A percentile compares a stretch with the other conserved stretches of the same genome.
These are phyloP conservation scores for Kuraishia piskuri DNA, from an alignment of 805 yeast genomes.

Conservation along the genomic window DNA sequence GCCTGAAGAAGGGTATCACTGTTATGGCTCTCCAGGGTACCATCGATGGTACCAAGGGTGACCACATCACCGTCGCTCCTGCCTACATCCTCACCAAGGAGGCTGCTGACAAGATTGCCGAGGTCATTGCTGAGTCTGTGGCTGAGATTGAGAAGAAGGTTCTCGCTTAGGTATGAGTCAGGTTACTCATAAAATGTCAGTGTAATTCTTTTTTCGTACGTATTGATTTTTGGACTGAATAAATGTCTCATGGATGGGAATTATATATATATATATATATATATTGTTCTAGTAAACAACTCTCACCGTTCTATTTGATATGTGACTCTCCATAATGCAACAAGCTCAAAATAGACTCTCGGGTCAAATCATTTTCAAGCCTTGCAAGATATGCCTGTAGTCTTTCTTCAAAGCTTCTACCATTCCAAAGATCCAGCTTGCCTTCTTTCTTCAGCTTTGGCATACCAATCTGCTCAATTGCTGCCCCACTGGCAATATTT, in stretches of 20 bases:
- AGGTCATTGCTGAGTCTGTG: slow-evolving; percentile 30
- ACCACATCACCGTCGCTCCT: slow-evolving; percentile 40
- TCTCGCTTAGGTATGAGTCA: neutral
- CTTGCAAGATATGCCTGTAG: neutral
- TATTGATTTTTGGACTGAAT: neutral
- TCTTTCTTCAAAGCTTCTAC: slow-evolving; percentile 12
- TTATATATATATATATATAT: no score
- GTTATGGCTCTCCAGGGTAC: slow-evolving; percentile 40
- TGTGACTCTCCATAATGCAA: no score
- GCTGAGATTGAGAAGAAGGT: slow-evolving; percentile 22
- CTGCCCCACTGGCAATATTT: slow-evolving; percentile 68
- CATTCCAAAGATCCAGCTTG: slow-evolving; percentile 51
- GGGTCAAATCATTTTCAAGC: neutral
- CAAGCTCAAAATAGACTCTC: neutral
- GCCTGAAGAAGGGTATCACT: slow-evolving; percentile 37
- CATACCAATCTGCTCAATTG: slow-evolving; percentile 76
- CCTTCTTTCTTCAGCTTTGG: slow-evolving; percentile 31
- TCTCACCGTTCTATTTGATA: no score
- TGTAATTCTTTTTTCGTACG: neutral
- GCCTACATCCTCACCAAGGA: slow-evolving; percentile 32
- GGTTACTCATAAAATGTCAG: neutral
- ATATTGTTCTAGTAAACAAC: neutral
- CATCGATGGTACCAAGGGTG: slow-evolving; percentile 29
- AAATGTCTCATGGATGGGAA: neutral
- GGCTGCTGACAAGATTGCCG: slow-evolving; percentile 32